These are phyloP conservation scores for Micractinium sp. DNA, from an alignment of 139 green algal genomes.

Conservation along the genomic window DNA sequence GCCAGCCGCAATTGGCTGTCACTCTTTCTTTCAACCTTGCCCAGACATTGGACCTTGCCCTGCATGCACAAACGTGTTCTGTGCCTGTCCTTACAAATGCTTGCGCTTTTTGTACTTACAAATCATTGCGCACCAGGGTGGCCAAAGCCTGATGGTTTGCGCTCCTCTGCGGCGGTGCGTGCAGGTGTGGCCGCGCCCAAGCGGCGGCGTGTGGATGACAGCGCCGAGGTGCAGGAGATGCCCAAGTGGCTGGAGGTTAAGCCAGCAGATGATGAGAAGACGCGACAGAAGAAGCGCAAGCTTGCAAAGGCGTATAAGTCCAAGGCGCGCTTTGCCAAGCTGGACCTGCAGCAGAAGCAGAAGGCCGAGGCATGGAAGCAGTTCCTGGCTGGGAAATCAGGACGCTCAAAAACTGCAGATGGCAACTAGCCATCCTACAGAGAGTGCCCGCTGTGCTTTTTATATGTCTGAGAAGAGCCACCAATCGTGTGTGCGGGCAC, in stretches of 20 bases:
- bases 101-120: too few species aligned
- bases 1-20: too few species aligned
- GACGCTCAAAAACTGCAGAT: neutral
- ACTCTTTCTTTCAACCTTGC: too few species aligned
- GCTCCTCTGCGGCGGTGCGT: constrained; percentile 24
- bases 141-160: too few species aligned
- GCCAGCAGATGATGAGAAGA: constrained; percentile 83
- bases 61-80: too few species aligned
- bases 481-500: too few species aligned
- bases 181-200: constrained; percentile 82
- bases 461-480: too few species aligned
- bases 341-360: constrained; percentile 69
- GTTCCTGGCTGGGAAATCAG: constrained; percentile 32
- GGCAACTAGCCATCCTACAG: too few species aligned
- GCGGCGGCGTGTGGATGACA: constrained; percentile 76
- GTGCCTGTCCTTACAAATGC: too few species aligned
- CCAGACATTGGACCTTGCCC: too few species aligned
- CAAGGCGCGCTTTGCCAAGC: constrained; percentile 81
- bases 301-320: constrained; percentile 87
- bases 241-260: constrained; percentile 85
- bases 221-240: constrained; percentile 33
- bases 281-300: constrained; percentile 79
- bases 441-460: too few species aligned
- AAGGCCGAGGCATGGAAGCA: constrained; percentile 49
- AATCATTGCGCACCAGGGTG: too few species aligned